Conservation (phyloP, 495 filamentous ascomycete species). For the Pseudevernia furfuracea region DNA sequence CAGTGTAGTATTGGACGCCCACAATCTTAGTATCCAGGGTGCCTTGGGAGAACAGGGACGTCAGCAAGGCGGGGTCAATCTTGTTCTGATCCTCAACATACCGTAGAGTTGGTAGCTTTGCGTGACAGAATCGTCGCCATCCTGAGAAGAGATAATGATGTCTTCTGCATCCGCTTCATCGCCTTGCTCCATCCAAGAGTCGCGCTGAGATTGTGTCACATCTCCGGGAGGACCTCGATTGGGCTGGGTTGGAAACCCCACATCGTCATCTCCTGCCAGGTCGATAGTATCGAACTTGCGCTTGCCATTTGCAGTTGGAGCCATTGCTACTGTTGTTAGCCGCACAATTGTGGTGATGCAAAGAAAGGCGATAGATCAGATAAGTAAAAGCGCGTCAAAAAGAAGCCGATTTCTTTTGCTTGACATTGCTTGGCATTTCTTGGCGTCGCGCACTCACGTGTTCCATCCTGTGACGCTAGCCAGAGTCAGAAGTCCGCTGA, state of each 20-base stretch:
- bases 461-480: too few species aligned
- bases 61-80: background rate
- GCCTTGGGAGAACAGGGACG: slow-evolving; percentile 26
- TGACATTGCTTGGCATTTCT: background rate
- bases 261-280: slow-evolving; percentile 39
- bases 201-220: slow-evolving; percentile 21
- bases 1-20: slow-evolving; percentile 70
- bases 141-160: slow-evolving; percentile 35
- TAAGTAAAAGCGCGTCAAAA: background rate
- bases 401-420: background rate
- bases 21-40: slow-evolving; percentile 60
- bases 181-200: slow-evolving; percentile 25
- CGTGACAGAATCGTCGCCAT: slow-evolving; percentile 38
- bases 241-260: slow-evolving; percentile 2
- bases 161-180: slow-evolving; percentile 29
- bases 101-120: slow-evolving; percentile 47
- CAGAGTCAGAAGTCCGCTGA: background rate
- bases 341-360: too few species aligned
- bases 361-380: too few species aligned
- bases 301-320: slow-evolving; percentile 4
- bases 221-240: slow-evolving; percentile 16
- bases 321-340: background rate
- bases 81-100: slow-evolving; percentile 13
- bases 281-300: slow-evolving; percentile 31
- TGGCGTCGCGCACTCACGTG: background rate